These are phyloP conservation scores for Populus ilicifolia DNA, from an alignment of 345 rosid genomes.

Conservation along the genomic window DNA sequence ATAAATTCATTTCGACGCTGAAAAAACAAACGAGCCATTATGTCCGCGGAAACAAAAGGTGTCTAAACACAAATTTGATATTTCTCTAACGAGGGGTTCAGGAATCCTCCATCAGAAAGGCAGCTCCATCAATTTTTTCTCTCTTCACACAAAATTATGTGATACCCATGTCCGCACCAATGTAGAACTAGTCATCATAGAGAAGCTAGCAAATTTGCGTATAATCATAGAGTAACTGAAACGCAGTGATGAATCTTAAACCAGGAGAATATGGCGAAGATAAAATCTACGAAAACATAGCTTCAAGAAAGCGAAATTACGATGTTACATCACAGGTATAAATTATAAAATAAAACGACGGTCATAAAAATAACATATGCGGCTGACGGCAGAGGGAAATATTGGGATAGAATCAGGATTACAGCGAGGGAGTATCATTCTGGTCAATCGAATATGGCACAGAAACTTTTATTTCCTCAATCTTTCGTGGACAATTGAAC, in stretches of 20 bases:
- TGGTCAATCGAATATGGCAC: background rate
- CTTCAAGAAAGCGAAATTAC: background rate
- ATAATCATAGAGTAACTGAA: background rate
- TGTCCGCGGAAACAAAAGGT: background rate
- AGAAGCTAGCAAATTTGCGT: background rate
- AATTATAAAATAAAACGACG: background rate
- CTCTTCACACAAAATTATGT: constrained; percentile 74
- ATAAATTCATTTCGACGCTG: background rate
- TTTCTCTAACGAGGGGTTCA: background rate
- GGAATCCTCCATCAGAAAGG: background rate
- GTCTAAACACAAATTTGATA: background rate
- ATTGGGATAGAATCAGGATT: background rate
- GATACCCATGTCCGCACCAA: constrained; percentile 82
- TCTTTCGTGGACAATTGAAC: background rate
- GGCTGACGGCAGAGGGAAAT: background rate
- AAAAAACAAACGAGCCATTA: background rate
- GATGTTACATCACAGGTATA: background rate
- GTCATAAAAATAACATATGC: background rate
- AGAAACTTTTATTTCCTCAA: background rate
- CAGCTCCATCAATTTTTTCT: constrained; percentile 65
- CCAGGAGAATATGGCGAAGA: background rate
- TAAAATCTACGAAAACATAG: background rate
- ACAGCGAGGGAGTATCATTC: background rate
- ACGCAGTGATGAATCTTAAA: background rate
- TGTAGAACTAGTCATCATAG: background rate